These are phyloP conservation scores for Phialophora expanda DNA, from an alignment of 2,329 filamentous ascomycete genomes.

Conservation along the genomic window DNA sequence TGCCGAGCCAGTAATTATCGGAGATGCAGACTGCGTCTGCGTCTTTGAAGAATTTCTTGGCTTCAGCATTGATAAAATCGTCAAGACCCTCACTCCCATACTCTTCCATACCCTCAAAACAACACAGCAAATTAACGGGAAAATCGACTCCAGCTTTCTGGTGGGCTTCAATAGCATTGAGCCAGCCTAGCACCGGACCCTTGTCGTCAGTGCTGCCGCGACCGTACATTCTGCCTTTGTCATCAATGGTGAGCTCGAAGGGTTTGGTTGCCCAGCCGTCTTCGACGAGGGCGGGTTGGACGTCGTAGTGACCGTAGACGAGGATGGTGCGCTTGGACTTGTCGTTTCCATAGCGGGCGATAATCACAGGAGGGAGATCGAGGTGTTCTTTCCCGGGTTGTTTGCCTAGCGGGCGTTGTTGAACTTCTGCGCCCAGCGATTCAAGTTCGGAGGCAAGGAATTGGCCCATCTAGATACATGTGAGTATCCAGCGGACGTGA, in stretches of 20 bases:
- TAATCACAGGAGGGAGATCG: slow-evolving; percentile 87
- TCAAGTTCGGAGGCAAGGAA: slow-evolving; percentile 85
- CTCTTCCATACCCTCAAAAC: slow-evolving; percentile 99
- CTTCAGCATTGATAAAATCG: slow-evolving; percentile 89
- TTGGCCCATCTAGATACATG: slow-evolving; percentile 73
- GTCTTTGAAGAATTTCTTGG: slow-evolving; percentile 92
- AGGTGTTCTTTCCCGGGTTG: slow-evolving; percentile 90
- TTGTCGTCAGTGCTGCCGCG: slow-evolving; percentile 97
- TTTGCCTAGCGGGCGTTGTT: slow-evolving; percentile 85
- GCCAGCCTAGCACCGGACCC: slow-evolving; percentile 93
- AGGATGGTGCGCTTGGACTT: slow-evolving; percentile 92
- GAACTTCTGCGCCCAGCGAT: slow-evolving; percentile 80
- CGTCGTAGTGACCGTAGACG: slow-evolving; percentile 98
- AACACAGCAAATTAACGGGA: slow-evolving; percentile 97
- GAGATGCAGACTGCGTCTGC: slow-evolving; percentile 97
- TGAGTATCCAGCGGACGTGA: background rate
- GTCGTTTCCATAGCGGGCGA: slow-evolving; percentile 90
- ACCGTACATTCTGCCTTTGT: slow-evolving; percentile 94
- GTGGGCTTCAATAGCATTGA: slow-evolving; percentile 98
- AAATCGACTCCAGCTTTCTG: slow-evolving; percentile 93
- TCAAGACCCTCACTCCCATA: slow-evolving; percentile 96
- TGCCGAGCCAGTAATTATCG: slow-evolving; percentile 99
- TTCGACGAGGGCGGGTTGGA: slow-evolving; percentile 89
- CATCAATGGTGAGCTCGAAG: slow-evolving; percentile 84
- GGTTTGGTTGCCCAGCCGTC: slow-evolving; percentile 97